Base-by-base conservation (phyloP, 345 rosid genomes). In the Aegle marmelos region DNA sequence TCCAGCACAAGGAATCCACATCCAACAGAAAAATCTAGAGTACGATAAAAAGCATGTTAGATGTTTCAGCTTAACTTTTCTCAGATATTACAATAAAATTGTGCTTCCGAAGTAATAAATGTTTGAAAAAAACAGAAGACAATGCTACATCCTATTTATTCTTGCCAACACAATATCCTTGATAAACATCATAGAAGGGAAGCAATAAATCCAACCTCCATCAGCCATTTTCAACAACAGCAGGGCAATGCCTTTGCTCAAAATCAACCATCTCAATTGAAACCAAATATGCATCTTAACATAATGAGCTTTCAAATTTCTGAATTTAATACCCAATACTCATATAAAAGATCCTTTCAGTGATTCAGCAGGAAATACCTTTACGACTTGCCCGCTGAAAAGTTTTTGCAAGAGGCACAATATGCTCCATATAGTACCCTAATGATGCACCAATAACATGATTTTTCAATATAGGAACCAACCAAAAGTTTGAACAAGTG, bases 361-460 rank as follows among this genome's bases (percentile, higher is more conserved):
- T 60, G 56, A 17, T 72, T 78, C 68, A 53, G 22, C 68, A 74
- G 66, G 67, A 76, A 50, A 78, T 88, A 91, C 98, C 99, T 91
- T 77, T 88, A 61, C 75, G 84, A 86, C 89, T 79, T 57, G 94
- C 88, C 75, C 54, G 89, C 69, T 82, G 82, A 76, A 92, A 84
- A 4, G 92, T 86, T 75, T 87, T 90, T 36, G 94, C 97, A 74
- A 94, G 99, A 72, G 99, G 94, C 78, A 92, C 94, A 66, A 96
- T 87, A 85, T 90, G 83, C 70, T 92, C 94, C 84, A 90, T 82
- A 79, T 92, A 96, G 87, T 84, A 94, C 67, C 81, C 86, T 48
- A 96, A 86, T 24, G 98, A 89, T 85, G 95, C 90, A 72, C 95
- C 94, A 83, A 85, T 83, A 41, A 86, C 84, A 81, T 90, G 76